Evolutionary conservation across 108 stramenopile species (phyloP).

Genomic region (Discostella pseudostelligera): DNA sequence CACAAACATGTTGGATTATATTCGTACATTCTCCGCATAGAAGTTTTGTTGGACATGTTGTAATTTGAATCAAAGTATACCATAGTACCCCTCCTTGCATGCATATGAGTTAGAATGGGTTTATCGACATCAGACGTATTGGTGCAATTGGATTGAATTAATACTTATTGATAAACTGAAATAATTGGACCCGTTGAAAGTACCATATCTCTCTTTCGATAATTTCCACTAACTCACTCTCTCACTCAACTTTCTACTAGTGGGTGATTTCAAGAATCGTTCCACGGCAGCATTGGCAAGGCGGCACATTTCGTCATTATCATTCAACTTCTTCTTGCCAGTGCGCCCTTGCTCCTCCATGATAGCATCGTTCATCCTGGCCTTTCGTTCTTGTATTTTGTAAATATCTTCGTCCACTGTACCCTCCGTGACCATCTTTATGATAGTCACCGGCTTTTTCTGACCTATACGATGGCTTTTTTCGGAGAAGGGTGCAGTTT

Average conservation of each 20-base stretch:
- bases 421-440: conserved; percentile 68
- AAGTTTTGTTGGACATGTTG: not conserved
- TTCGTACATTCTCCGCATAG: not conserved
- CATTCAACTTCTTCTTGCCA: conserved; percentile 44
- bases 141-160: not conserved
- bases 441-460: conserved; percentile 69
- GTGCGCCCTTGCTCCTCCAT: conserved; percentile 47
- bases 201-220: too few species aligned
- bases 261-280: conserved; percentile 36
- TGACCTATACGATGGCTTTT: conserved; percentile 80
- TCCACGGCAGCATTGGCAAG: conserved; percentile 33
- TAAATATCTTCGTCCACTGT: conserved; percentile 85
- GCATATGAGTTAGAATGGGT: not conserved
- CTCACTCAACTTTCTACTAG: not conserved
- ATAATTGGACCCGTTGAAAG: too few species aligned
- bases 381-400: conserved; percentile 79
- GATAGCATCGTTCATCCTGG: conserved; percentile 76
- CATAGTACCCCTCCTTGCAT: too few species aligned
- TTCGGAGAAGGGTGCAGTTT: too few species aligned
- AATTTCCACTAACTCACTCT: too few species aligned
- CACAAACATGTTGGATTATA: not conserved
- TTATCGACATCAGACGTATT: not conserved
- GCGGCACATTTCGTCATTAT: conserved; percentile 38
- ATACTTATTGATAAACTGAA: too few species aligned
- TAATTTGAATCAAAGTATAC: too few species aligned